phyloP scores from a whole-genome alignment of 495 filamentous ascomycete species.

The Melanomma pulvis-pyrius region DNA sequence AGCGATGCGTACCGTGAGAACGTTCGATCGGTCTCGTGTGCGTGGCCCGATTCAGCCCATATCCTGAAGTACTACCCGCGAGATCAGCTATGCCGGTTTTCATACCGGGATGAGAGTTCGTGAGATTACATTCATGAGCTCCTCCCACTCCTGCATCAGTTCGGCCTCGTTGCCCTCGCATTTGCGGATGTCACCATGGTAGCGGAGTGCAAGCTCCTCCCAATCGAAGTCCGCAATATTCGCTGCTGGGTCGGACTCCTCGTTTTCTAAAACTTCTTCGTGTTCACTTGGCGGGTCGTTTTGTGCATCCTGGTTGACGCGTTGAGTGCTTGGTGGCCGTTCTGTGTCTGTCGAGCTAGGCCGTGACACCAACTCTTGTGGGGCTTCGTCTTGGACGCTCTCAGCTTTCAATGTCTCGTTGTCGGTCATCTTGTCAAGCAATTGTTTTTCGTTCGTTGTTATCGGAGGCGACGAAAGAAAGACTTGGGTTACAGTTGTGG shows the following conservation, averaged over 20 bases:
- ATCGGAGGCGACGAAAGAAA: conserved; percentile 19
- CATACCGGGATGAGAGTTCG: not conserved
- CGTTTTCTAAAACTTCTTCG: conserved; percentile 8
- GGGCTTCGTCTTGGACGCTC: not conserved
- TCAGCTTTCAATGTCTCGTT: not conserved
- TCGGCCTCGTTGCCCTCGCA: conserved; percentile 62
- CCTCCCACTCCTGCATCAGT: conserved; percentile 56
- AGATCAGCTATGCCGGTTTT: not conserved
- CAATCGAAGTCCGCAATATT: conserved; percentile 35
- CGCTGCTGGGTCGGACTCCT: conserved; percentile 5
- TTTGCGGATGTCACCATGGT: conserved; percentile 61
- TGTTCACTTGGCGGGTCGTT: not conserved
- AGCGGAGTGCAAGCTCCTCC: conserved; percentile 66
- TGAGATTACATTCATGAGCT: conserved; percentile 29
- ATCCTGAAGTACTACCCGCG: conserved; percentile 63
- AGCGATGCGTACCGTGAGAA: conserved; percentile 58
- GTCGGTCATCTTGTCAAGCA: not conserved
- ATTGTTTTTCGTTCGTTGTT: not conserved
- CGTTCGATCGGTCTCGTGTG: conserved; percentile 71
- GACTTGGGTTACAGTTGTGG: not conserved
- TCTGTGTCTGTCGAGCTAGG: conserved; percentile 23
- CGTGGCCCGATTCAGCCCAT: conserved; percentile 67
- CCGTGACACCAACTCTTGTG: not conserved
- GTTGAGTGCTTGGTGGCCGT: conserved; percentile 27
- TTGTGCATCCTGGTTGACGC: not conserved